Percentiles rank a stretch among this genome's conserved stretches.
phyloP scores from a whole-genome alignment of 108 stramenopile species.

The Seminavis robusta region DNA sequence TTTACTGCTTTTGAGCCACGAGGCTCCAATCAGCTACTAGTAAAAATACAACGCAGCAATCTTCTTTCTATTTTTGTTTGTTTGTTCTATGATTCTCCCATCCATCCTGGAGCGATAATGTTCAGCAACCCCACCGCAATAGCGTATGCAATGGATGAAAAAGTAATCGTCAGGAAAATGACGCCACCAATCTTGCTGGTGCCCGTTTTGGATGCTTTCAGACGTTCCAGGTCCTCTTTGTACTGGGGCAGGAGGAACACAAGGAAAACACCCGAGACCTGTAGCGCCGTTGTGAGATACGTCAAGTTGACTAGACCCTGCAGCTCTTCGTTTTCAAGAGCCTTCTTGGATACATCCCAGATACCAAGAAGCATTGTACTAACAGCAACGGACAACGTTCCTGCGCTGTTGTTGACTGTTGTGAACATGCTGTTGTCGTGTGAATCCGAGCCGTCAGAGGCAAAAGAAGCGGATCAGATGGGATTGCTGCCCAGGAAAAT shows the following conservation, averaged over 20 bases:
- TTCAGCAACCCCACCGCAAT: constrained; percentile 72
- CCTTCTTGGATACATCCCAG: constrained; percentile 77
- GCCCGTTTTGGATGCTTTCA: constrained; percentile 41
- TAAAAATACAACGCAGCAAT: too few relatives aligned
- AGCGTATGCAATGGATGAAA: constrained; percentile 67
- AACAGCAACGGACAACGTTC: constrained; percentile 46
- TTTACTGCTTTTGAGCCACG: too few relatives aligned
- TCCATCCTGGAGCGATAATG: constrained; percentile 70
- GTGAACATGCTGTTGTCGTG: constrained; percentile 68
- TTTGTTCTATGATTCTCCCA: constrained; percentile 41
- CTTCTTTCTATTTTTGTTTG: too few relatives aligned
- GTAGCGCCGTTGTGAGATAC: constrained; percentile 64
- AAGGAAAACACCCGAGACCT: constrained; percentile 67
- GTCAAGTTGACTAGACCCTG: constrained; percentile 75
- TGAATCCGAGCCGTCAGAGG: neutral
- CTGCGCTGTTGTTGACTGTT: constrained; percentile 69
- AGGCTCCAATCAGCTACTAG: too few relatives aligned
- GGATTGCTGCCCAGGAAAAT: neutral
- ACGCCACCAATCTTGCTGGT: constrained; percentile 65
- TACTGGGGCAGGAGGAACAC: constrained; percentile 68
- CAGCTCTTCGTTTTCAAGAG: constrained; percentile 52
- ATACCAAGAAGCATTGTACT: constrained; percentile 61
- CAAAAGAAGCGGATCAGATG: neutral
- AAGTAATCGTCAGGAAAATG: constrained; percentile 70
- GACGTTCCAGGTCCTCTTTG: constrained; percentile 66